Evolutionary conservation across 1,284 basidiomycete species (phyloP).

Genomic region (Trichosporon sp.): DNA sequence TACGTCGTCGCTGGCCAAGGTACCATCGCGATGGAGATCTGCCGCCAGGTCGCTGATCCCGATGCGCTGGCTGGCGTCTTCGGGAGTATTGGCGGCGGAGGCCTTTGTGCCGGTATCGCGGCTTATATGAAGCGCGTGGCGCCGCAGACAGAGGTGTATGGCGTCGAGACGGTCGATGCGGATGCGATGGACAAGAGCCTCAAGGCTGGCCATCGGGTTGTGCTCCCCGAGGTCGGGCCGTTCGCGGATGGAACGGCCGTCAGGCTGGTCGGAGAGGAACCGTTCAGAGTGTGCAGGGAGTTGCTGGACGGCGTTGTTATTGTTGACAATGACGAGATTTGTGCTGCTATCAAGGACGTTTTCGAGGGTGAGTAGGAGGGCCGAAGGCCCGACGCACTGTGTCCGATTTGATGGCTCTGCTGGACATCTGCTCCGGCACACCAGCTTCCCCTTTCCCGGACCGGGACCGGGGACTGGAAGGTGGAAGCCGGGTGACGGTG

Average conservation of each 20-base stretch:
- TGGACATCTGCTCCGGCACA: not conserved
- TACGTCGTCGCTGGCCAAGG: constrained; percentile 96
- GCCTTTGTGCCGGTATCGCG: constrained; percentile 78
- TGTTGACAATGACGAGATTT: constrained; percentile 93
- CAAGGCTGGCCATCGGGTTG: constrained; percentile 69
- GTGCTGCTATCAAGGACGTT: constrained; percentile 97
- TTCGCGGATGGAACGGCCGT: constrained; percentile 99
- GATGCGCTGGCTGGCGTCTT: constrained; percentile 81
- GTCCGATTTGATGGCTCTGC: no score
- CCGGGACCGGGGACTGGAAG: no score
- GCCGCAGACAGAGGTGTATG: constrained; percentile 74
- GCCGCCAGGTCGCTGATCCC: constrained; percentile 72
- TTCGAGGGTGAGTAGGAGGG: constrained; percentile 70
- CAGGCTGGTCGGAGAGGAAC: constrained; percentile 90
- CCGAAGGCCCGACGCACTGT: not conserved
- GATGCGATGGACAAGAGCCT: constrained; percentile 86
- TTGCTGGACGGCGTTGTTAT: constrained; percentile 79
- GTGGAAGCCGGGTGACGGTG: no score
- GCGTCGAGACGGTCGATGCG: constrained; percentile 92
- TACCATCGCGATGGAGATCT: constrained; percentile 88
- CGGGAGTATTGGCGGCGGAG: constrained; percentile 86
- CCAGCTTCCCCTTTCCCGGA: not conserved
- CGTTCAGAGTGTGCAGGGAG: constrained; percentile 83
- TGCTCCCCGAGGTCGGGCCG: constrained; percentile 83
- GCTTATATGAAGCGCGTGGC: constrained; percentile 94